Evolutionary conservation across 2,329 filamentous ascomycete species (phyloP).

Genomic region (Thermoascus crustaceus): DNA sequence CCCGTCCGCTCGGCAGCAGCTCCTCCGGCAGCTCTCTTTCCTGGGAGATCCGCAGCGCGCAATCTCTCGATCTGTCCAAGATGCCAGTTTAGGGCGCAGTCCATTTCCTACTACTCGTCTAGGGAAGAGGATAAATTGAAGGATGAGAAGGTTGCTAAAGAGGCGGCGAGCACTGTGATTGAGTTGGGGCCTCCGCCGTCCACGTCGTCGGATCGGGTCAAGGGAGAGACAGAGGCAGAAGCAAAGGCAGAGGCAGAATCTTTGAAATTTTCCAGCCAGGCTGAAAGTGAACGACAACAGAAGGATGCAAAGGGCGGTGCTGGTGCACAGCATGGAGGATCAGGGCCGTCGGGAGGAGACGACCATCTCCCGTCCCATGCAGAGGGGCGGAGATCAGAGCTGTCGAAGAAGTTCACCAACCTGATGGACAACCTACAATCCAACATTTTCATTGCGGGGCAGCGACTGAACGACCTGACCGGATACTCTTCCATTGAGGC

Average conservation of each 20-base stretch:
- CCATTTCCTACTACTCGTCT: conserved; percentile 19
- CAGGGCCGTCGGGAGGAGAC: conserved; percentile 2
- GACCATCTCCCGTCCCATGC: conserved; percentile 25
- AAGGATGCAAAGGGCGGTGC: background rate
- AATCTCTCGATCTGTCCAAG: conserved; percentile 34
- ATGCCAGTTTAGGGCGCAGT: conserved; percentile 34
- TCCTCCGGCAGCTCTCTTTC: conserved; percentile 14
- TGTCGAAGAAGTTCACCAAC: conserved; percentile 55
- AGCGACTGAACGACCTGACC: conserved; percentile 86
- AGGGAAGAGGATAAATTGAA: conserved; percentile 14
- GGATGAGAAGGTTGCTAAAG: conserved; percentile 1
- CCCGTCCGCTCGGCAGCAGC: conserved; percentile 14
- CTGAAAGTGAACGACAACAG: no score
- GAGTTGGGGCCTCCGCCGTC: conserved; percentile 7
- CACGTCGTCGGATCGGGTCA: conserved; percentile 5
- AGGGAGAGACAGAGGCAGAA: background rate
- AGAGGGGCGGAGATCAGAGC: conserved; percentile 44
- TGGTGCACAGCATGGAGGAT: background rate
- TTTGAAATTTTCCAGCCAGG: no score
- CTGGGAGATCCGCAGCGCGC: conserved; percentile 16
- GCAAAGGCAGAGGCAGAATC: conserved; percentile 4
- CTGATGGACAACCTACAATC: conserved; percentile 86
- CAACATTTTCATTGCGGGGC: conserved; percentile 74
- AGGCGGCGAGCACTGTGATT: conserved; percentile 10
- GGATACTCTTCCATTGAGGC: conserved; percentile 87